Base-by-base conservation (phyloP, 2,329 filamentous ascomycete genomes). In the Epichloe hybrida region DNA sequence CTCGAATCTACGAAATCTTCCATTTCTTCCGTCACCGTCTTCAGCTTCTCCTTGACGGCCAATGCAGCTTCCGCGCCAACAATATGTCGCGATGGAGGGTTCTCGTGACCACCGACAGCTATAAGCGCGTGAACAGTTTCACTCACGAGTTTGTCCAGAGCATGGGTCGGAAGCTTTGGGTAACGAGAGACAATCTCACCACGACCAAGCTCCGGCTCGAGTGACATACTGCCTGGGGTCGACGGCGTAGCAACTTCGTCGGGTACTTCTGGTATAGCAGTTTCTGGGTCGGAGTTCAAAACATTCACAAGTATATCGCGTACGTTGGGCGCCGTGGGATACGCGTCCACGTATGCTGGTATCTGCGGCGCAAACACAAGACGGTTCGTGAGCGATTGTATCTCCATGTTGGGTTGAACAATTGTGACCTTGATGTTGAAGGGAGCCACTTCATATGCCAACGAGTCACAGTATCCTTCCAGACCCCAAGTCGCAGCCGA, bases 341-440 rank as follows among this genome's bases (percentile, higher is more conserved):
- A 61, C 15, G 58, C 62, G 52, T 65, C 60, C 1, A 62, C 58
- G 39, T 69, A 69, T 17, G 72, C 80, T 1, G 77, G 75, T 62
- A 95, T 78, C 37, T 83, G 82, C 5, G 91, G 90, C 3, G 87
- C 86, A 57, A 91, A 88, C 46, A 83, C 85, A 59, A 97, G 85
- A 51, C 84, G 83, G 68, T 95, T 95, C 31, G 88, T 93, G 52
- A 97, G 75, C 35, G 88, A 82, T 56, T 85, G 82, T 54, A 95
- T 87, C 70, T 97, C 91, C 69, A 95, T 88, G 67, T 89, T 94
- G 27, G 90, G 89, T 72, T 98, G 91, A 43, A 98, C 84, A 57
- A 97, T 90, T 40, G 89, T 96, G 66, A 97, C 80, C 67, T 91
- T 95, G 70, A 97, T 82, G 69, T 96, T 96, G 72, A 97, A 97